Evolutionary conservation across 2,329 filamentous ascomycete species (phyloP).

Genomic region (Cadophora malorum): DNA sequence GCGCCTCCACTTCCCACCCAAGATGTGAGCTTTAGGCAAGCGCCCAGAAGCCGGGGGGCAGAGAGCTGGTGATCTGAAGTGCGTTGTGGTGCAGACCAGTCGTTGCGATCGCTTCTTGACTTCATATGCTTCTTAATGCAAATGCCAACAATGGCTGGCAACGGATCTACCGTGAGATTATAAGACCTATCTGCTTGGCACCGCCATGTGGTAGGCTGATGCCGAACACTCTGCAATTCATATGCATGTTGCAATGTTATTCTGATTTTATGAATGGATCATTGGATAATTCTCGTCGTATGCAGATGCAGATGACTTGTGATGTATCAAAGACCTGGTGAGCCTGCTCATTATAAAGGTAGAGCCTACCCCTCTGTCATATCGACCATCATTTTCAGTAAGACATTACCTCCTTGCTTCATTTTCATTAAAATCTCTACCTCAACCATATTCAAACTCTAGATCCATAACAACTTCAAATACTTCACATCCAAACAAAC

Average conservation of each 20-base stretch:
- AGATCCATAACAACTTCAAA: no score
- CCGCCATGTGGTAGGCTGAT: slow-evolving; percentile 3
- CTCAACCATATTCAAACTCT: background rate
- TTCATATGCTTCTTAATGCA: slow-evolving; percentile 13
- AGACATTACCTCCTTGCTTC: slow-evolving; percentile 3
- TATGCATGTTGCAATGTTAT: background rate
- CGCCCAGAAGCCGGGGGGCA: slow-evolving; percentile 1
- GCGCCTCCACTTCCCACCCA: background rate
- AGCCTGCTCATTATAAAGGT: background rate
- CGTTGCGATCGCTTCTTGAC: slow-evolving; percentile 6
- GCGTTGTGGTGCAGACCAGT: slow-evolving; percentile 9
- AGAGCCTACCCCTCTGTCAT: background rate
- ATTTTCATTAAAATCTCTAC: background rate
- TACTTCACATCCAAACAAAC: background rate
- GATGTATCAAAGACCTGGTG: background rate
- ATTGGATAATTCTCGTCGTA: background rate
- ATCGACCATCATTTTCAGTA: background rate
- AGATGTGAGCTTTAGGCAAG: slow-evolving; percentile 4
- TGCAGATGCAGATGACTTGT: background rate
- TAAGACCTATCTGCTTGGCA: background rate
- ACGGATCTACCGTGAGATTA: slow-evolving; percentile 15
- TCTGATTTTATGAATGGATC: background rate
- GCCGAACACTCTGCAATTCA: slow-evolving; percentile 9
- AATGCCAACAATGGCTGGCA: slow-evolving; percentile 10
- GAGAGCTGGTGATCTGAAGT: slow-evolving; percentile 6